Percentiles rank a stretch among this genome's conserved stretches.
Conservation (phyloP, 441 rosid genomes). For the Gossypium armourianum region DNA sequence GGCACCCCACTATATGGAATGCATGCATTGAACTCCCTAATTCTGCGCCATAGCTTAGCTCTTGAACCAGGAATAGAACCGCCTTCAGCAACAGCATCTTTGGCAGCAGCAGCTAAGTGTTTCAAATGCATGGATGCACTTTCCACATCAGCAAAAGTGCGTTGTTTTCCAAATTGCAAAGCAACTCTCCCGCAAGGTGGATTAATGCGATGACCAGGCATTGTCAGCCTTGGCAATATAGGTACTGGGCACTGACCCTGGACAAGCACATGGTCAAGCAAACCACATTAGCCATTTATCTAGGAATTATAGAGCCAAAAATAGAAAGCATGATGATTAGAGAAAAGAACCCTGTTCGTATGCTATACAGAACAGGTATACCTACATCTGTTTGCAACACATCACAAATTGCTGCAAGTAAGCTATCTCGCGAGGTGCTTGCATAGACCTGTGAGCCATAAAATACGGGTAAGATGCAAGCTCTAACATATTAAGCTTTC, state of each 20-base stretch:
- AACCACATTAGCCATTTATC: slow-evolving; percentile 9
- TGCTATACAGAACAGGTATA: slow-evolving; percentile 32
- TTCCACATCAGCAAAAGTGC: slow-evolving; percentile 55
- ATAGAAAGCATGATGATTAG: not conserved
- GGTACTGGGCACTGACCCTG: slow-evolving; percentile 84
- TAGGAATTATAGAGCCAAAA: not conserved
- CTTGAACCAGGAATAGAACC: slow-evolving; percentile 93
- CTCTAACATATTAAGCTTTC: slow-evolving; percentile 15
- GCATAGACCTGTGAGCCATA: slow-evolving; percentile 59
- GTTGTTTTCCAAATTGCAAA: slow-evolving; percentile 42
- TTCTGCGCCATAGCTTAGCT: slow-evolving; percentile 96
- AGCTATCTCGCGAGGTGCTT: slow-evolving; percentile 93
- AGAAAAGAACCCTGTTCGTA: slow-evolving; percentile 16
- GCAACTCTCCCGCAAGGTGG: slow-evolving; percentile 94
- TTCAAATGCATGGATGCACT: slow-evolving; percentile 73
- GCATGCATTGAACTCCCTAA: slow-evolving; percentile 97
- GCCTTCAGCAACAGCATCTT: slow-evolving; percentile 97
- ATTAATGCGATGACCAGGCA: slow-evolving; percentile 99
- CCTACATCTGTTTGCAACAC: slow-evolving; percentile 89
- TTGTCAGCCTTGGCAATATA: slow-evolving; percentile 83
- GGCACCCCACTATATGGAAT: slow-evolving; percentile 86
- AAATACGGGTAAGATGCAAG: slow-evolving; percentile 25
- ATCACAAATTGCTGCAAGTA: slow-evolving; percentile 94
- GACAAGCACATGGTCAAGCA: slow-evolving; percentile 24
- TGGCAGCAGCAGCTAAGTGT: slow-evolving; percentile 91